Base-by-base conservation (phyloP, 2,329 filamentous ascomycete genomes). In the Pseudovirgaria hyperparasitica region DNA sequence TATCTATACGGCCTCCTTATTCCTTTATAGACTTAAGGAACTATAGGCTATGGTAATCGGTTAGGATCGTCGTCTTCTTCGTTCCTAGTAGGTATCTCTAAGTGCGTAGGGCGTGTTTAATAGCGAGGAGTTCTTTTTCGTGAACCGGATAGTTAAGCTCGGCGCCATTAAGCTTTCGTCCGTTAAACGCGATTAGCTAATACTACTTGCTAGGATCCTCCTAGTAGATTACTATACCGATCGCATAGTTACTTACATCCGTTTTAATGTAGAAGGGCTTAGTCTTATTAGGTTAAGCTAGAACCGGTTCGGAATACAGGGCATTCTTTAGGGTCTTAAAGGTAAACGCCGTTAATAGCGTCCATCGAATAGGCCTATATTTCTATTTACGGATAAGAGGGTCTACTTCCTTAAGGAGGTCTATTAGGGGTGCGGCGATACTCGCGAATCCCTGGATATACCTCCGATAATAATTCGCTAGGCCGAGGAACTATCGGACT, bases 41-140 rank as follows among this genome's bases (percentile, higher is more conserved):
- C n/a, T n/a, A n/a, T n/a, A n/a, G n/a, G n/a, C n/a, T n/a, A n/a
- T n/a, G n/a, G n/a, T n/a, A n/a, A n/a, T n/a, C n/a, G n/a, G n/a
- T n/a, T n/a, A n/a, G n/a, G n/a, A n/a, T n/a, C n/a, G n/a, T n/a
- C n/a, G n/a, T n/a, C n/a, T n/a, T n/a, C n/a, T n/a, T n/a, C n/a
- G n/a, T n/a, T n/a, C n/a, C n/a, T n/a, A n/a, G n/a, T n/a, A n/a
- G n/a, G n/a, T n/a, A n/a, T n/a, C n/a, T 9, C 42, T 32, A 53
- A 27, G 43, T 25, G 26, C 47, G 25, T 9, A 54, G 37, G n/a
- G 24, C 19, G 9, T 25, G 12, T 2, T 56, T 28, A 18, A 57
- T 48, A 3, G 48, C 46, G 4, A 56, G 23, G 0, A 58, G 36
- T 37, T 55, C 49, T 27, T 55, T 52, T 26, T 56, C 33, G 25